phyloP scores from a whole-genome alignment of 163 green algal species.

The Coccomyxa subellipsoidea region DNA sequence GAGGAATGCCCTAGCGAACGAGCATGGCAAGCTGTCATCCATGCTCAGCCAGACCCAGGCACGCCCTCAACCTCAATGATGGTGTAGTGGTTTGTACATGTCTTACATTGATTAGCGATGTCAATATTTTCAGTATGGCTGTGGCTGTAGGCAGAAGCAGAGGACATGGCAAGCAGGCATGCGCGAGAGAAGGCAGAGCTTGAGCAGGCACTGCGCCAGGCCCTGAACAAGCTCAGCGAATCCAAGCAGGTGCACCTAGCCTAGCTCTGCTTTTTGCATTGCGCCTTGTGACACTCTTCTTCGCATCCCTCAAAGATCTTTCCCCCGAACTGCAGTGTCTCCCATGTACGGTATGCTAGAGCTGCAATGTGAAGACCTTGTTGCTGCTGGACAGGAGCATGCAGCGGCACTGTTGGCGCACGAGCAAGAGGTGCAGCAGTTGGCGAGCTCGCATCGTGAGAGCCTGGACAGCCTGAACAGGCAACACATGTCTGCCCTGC shows the following conservation, averaged over 20 bases:
- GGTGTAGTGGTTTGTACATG: background rate
- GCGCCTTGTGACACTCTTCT: too few species aligned
- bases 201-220: background rate
- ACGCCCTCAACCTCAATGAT: background rate
- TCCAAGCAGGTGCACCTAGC: slow-evolving; percentile 11
- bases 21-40: slow-evolving; percentile 5
- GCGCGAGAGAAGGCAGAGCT: background rate
- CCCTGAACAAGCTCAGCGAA: slow-evolving; percentile 21
- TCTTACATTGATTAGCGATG: background rate
- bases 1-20: slow-evolving; percentile 14
- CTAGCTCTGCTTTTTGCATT: background rate
- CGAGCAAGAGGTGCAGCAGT: background rate
- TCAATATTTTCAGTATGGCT: background rate
- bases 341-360: too few species aligned
- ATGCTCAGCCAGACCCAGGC: slow-evolving; percentile 2
- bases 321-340: too few species aligned
- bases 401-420: background rate
- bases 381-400: background rate
- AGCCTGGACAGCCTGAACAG: background rate
- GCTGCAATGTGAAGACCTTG: background rate
- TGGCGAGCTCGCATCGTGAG: background rate
- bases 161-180: slow-evolving; percentile 11
- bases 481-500: background rate
- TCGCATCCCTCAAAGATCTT: too few species aligned
- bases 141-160: background rate